Percentiles rank a stretch among this genome's conserved stretches.
These are phyloP conservation scores for Aspergillus aculeatus DNA, from an alignment of 2,329 filamentous ascomycete genomes.

Conservation along the genomic window DNA sequence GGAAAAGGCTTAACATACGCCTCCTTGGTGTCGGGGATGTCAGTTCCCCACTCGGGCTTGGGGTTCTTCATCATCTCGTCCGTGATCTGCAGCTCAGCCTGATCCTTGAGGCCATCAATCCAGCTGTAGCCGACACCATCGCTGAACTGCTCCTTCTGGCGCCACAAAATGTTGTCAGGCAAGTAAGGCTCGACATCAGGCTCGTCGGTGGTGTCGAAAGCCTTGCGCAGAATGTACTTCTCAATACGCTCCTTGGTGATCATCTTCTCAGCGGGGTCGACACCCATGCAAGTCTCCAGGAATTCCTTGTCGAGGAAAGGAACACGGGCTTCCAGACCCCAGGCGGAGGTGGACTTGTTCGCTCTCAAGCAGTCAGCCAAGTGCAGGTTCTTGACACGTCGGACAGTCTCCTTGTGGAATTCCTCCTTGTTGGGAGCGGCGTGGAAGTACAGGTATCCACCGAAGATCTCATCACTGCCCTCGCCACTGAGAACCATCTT, in stretches of 20 bases:
- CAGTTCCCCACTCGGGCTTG: constrained; percentile 90
- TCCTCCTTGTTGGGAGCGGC: constrained; percentile 83
- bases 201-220: constrained; percentile 90
- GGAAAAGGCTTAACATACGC: constrained; percentile 66
- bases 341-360: constrained; percentile 98
- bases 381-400: constrained; percentile 94
- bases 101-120: constrained; percentile 97
- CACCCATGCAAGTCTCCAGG: constrained; percentile 87
- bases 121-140: constrained; percentile 98
- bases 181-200: constrained; percentile 79
- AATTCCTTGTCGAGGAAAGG: constrained; percentile 98
- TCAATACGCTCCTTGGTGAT: constrained; percentile 86
- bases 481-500: constrained; percentile 99
- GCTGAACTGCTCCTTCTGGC: constrained; percentile 99
- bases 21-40: constrained; percentile 95
- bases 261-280: constrained; percentile 94
- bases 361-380: constrained; percentile 93
- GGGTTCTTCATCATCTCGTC: constrained; percentile 99
- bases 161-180: constrained; percentile 93
- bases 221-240: constrained; percentile 97
- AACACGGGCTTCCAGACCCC: constrained; percentile 96
- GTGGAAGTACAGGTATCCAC: constrained; percentile 98
- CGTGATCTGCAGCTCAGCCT: constrained; percentile 81
- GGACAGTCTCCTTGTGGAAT: constrained; percentile 95
- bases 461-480: constrained; percentile 97